Conservation (phyloP, 108 stramenopile genomes). For the Nitzschia sp. region DNA sequence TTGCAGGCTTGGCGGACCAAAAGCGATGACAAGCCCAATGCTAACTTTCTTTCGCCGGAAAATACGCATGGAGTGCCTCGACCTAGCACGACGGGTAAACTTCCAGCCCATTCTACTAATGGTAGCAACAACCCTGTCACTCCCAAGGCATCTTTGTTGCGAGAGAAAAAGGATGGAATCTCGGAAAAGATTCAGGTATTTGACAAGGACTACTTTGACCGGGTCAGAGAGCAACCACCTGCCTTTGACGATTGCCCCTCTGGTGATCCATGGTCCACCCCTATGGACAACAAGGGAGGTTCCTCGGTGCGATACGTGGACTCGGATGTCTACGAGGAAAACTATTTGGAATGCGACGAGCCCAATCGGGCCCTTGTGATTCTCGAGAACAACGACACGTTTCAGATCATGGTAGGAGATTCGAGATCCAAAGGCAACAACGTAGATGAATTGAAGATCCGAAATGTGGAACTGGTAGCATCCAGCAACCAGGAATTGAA, state of each 20-base stretch:
- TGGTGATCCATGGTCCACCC: not conserved
- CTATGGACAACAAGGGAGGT: not conserved
- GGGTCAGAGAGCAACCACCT: not conserved
- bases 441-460: slow-evolving; percentile 11
- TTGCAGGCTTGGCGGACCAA: not conserved
- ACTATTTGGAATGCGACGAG: not conserved
- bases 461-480: slow-evolving; percentile 5
- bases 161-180: not conserved
- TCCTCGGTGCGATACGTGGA: not conserved
- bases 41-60: not conserved
- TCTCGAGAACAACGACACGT: slow-evolving; percentile 23
- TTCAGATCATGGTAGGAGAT: slow-evolving; percentile 29
- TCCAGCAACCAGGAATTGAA: not conserved
- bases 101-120: not conserved
- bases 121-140: too few relatives aligned
- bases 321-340: slow-evolving; percentile 14
- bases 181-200: not conserved
- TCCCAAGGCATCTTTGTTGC: not conserved
- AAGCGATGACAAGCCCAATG: not conserved
- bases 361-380: slow-evolving; percentile 34
- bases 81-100: not conserved
- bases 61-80: not conserved
- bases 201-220: not conserved
- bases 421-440: not conserved
- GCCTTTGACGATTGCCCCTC: not conserved